A percentile compares a stretch with the other conserved stretches of the same genome.
Conservation (phyloP, 1,284 basidiomycete species). For the Somion occarium region DNA sequence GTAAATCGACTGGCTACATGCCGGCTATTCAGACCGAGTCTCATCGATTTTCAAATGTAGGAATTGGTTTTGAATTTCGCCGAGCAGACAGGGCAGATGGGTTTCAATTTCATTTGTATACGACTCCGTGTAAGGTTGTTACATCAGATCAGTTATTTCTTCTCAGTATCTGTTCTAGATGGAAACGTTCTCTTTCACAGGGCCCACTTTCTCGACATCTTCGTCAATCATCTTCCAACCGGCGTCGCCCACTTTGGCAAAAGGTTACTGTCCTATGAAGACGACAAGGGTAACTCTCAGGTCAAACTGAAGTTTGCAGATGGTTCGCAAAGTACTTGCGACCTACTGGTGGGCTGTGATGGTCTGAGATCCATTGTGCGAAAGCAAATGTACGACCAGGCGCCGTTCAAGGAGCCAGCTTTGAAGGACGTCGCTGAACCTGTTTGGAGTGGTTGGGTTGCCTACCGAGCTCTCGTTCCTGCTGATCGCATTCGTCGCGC, state of each 20-base stretch:
- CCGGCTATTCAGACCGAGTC: background rate
- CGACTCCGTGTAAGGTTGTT: conserved; percentile 33
- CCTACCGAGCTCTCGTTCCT: conserved; percentile 29
- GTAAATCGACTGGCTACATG: conserved; percentile 16
- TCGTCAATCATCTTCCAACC: conserved; percentile 35
- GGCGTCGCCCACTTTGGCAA: conserved; percentile 40
- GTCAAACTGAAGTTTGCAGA: conserved; percentile 32
- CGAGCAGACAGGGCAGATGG: conserved; percentile 37
- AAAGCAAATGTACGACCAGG: conserved; percentile 21
- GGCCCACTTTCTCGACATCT: conserved; percentile 42
- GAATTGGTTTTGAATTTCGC: conserved; percentile 40
- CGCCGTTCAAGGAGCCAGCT: background rate
- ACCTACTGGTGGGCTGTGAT: conserved; percentile 43
- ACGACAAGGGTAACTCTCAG: background rate
- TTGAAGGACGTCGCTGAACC: conserved; percentile 25
- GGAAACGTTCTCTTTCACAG: conserved; percentile 41
- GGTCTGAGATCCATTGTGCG: conserved; percentile 44
- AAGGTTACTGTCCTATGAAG: conserved; percentile 17
- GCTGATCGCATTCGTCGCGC: background rate
- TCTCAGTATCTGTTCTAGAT: conserved; percentile 19
- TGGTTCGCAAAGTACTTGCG: conserved; percentile 33
- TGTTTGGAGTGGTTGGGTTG: conserved; percentile 30
- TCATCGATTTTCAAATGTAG: conserved; percentile 17
- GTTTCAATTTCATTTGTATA: conserved; percentile 32
- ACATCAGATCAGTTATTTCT: background rate